Evolutionary conservation across 805 yeast genomes (phyloP).

Genomic region (Ogataea neopini): DNA sequence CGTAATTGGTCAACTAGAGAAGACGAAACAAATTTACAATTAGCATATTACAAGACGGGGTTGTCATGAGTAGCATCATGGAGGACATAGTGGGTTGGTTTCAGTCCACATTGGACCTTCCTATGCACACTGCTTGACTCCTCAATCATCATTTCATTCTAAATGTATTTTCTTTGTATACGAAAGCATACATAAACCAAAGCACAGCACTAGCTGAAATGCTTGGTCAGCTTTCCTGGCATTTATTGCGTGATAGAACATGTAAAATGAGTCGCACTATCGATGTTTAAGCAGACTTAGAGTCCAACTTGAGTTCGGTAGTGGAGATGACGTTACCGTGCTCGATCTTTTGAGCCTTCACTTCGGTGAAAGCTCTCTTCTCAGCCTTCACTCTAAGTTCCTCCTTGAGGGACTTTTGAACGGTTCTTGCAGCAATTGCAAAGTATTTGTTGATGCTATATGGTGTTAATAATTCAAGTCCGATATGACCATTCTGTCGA

Average conservation of each 20-base stretch:
- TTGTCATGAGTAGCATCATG: not conserved
- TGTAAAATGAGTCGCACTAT: conserved; percentile 6
- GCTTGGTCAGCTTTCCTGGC: not conserved
- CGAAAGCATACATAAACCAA: conserved; percentile 1
- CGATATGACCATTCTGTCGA: conserved; percentile 3
- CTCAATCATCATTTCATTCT: conserved; percentile 10
- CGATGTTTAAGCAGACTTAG: conserved; percentile 20
- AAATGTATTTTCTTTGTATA: conserved; percentile 8
- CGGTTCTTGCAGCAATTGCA: conserved; percentile 85
- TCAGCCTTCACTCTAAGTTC: conserved; percentile 74
- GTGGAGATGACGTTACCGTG: conserved; percentile 54
- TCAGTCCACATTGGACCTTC: no score
- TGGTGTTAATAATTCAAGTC: conserved; percentile 6
- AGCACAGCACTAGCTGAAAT: not conserved
- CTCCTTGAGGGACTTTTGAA: conserved; percentile 85
- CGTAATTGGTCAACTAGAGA: not conserved
- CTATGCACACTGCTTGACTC: no score
- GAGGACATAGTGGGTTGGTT: no score
- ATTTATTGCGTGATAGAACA: conserved; percentile 5
- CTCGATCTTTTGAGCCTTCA: conserved; percentile 66
- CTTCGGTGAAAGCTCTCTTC: conserved; percentile 74
- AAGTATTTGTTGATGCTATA: conserved; percentile 80
- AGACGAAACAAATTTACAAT: no score
- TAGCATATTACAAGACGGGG: no score
- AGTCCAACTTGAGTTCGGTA: conserved; percentile 23